phyloP scores from a whole-genome alignment of 2,329 filamentous ascomycete genomes.

The Sporothrix variecibatus region DNA sequence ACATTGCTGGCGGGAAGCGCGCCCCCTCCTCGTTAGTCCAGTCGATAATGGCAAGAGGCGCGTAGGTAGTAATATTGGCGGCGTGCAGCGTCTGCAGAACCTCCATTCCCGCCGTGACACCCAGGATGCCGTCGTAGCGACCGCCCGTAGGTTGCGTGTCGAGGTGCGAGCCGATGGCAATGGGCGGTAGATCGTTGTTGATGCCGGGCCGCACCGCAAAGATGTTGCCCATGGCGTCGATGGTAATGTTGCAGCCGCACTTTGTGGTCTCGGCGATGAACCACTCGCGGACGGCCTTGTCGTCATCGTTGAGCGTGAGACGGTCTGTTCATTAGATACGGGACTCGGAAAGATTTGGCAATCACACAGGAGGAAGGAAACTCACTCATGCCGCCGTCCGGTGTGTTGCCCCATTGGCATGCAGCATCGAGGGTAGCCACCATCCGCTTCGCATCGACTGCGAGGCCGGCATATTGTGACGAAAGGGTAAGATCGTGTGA shows the following conservation, averaged over 20 bases:
- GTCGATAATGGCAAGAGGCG: slow-evolving; percentile 73
- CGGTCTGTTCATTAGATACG: slow-evolving; percentile 52
- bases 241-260: background rate
- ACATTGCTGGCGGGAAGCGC: slow-evolving; percentile 74
- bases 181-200: background rate
- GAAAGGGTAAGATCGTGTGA: slow-evolving; percentile 3
- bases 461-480: slow-evolving; percentile 22
- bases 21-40: slow-evolving; percentile 86
- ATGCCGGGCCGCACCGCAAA: background rate
- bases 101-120: slow-evolving; percentile 72
- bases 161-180: slow-evolving; percentile 54
- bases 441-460: slow-evolving; percentile 28
- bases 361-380: background rate
- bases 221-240: background rate
- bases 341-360: slow-evolving; percentile 43
- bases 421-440: slow-evolving; percentile 26
- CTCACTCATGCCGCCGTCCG: slow-evolving; percentile 30
- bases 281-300: background rate
- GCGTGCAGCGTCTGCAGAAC: slow-evolving; percentile 69
- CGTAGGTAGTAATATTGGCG: slow-evolving; percentile 66
- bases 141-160: slow-evolving; percentile 58
- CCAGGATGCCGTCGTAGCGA: slow-evolving; percentile 38
- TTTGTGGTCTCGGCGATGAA: background rate
- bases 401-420: slow-evolving; percentile 29
- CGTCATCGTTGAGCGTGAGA: background rate